Evolutionary conservation across 352 stramenopile species (phyloP).

Genomic region (Globisporangium splendens): DNA sequence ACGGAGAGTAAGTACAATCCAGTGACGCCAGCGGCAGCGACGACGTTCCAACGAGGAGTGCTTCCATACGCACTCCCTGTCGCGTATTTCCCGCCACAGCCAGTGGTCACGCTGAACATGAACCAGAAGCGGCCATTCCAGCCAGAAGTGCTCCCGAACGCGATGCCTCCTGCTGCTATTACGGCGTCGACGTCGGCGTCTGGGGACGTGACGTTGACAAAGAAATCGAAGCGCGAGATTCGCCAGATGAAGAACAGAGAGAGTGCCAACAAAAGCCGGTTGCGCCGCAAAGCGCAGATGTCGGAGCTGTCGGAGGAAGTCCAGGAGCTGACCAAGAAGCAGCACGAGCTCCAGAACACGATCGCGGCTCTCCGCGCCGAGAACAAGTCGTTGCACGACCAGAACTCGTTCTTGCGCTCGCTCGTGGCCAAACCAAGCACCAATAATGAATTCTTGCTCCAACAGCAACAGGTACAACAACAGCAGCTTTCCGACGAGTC

Average conservation of each 20-base stretch:
- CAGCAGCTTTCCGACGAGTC: conserved; percentile 20
- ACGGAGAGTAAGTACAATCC: background rate
- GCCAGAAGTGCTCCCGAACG: conserved; percentile 36
- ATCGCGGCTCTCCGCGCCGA: conserved; percentile 65
- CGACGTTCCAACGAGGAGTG: conserved; percentile 14
- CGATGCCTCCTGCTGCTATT: conserved; percentile 6
- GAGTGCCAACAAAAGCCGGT: conserved; percentile 77
- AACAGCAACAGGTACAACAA: conserved; percentile 14
- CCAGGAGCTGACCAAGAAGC: conserved; percentile 58
- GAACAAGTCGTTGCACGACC: conserved; percentile 77
- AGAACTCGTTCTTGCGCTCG: conserved; percentile 74
- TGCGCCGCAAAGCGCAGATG: conserved; percentile 71
- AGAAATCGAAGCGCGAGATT: conserved; percentile 81
- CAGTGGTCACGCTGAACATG: conserved; percentile 21
- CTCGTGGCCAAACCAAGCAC: conserved; percentile 38
- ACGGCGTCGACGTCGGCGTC: background rate
- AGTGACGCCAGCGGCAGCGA: background rate
- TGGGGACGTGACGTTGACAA: conserved; percentile 24
- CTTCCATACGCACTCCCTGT: conserved; percentile 66
- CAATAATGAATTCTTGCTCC: conserved; percentile 10
- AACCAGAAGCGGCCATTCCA: conserved; percentile 56
- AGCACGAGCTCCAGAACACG: conserved; percentile 65
- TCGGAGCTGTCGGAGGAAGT: conserved; percentile 55
- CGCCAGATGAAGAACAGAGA: conserved; percentile 87
- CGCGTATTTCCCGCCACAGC: conserved; percentile 42